Evolutionary conservation across 2,329 filamentous ascomycete genomes (phyloP), one percentile per base, ranked within the genome.

Genomic region (Daldinia sp.): DNA sequence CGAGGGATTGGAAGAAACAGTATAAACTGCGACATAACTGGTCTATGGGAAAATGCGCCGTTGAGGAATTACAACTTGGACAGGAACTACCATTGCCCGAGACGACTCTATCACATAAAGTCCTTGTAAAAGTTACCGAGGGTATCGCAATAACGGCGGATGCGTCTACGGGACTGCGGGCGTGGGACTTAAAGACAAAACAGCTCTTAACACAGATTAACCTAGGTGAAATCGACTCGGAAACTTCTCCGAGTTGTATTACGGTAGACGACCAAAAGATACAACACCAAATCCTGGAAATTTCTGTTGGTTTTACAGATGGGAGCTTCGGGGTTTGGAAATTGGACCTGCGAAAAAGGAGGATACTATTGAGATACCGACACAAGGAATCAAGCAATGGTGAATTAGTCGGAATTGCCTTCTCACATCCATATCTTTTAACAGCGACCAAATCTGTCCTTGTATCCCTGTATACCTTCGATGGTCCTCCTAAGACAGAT

Each of bases 1-100:
- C 65, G 26, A 71, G 72, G 51, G 64, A 77, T 55, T 79, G 77
- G 77, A 78, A 97, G 82, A 87, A 88, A 68, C 92, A 96, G 75
- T 98, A 97, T 80, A 93, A 91, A 75, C 84, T 98, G 56, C 87
- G 93, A 51, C 92, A 97, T 78, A 98, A 98, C 81, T 98, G 96
- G 96, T 88, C 92, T 1, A 88, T 86, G 69, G 96, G 95, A 0
- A 90, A 88, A 72, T 97, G 93, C 75, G 91, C 88, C 41, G 89
- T 97, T 12, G 90, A 92, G 39, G 92, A 97, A 79, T 87, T 98
- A 33, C 85, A 82, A 85, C 60, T 82, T 70, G 63, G 75, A 35
- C 53, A 65, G 18, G 74, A 75, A 9, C 18, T 46, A 6, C n/a
- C 68, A 54, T 44, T 68, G 63, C n/a, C 69, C 2, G 72, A 66